Evolutionary conservation across 2,329 filamentous ascomycete species (phyloP).

Genomic region (Stromatinia cepivora): DNA sequence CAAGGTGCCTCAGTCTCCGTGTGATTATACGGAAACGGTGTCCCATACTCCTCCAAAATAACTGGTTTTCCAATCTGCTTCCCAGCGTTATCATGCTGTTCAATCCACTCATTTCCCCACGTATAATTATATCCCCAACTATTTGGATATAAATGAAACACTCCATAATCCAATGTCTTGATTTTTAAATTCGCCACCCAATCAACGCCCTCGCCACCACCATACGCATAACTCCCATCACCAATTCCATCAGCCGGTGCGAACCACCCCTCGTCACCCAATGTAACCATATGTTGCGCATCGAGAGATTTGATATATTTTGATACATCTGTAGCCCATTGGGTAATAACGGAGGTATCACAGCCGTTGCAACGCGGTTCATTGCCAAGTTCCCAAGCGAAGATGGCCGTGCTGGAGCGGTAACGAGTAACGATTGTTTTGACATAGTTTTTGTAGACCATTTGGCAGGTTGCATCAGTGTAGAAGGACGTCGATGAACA

Average conservation of each 20-base stretch:
- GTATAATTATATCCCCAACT: conserved; percentile 44
- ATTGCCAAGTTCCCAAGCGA: conserved; percentile 69
- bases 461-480: conserved; percentile 52
- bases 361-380: conserved; percentile 65
- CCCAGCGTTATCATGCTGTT: conserved; percentile 46
- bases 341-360: conserved; percentile 54
- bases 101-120: conserved; percentile 51
- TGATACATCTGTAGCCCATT: conserved; percentile 59
- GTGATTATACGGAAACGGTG: conserved; percentile 34
- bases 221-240: conserved; percentile 48
- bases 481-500: conserved; percentile 57
- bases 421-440: conserved; percentile 60
- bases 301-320: conserved; percentile 65
- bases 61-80: conserved; percentile 44
- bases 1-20: conserved; percentile 31
- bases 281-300: conserved; percentile 58
- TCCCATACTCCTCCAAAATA: conserved; percentile 45
- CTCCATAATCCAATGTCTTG: conserved; percentile 52
- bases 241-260: conserved; percentile 42
- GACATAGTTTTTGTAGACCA: conserved; percentile 60
- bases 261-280: conserved; percentile 64
- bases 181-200: conserved; percentile 51
- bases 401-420: conserved; percentile 57
- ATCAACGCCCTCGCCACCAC: conserved; percentile 48
- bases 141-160: conserved; percentile 53